Evolutionary conservation across 768 basidiomycete species (phyloP), one percentile per base, ranked within the genome.

Genomic region (Auricularia sp.): DNA sequence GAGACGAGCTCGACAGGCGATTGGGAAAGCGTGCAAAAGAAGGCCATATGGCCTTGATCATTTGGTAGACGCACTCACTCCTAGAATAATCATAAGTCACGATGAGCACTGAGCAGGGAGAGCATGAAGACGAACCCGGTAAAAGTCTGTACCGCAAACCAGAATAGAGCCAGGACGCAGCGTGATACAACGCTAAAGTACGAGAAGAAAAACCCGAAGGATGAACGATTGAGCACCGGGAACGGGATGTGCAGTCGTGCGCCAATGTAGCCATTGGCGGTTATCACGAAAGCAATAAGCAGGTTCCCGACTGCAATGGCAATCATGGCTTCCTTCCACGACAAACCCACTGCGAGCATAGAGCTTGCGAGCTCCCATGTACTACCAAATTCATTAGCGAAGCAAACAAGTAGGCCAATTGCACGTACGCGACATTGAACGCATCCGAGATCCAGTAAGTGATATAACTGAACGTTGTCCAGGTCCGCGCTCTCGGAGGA

Each of bases 131-230:
- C 29, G 56, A 34, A 14, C 16, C 51, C 64, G 42, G 56, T 66
- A n/a, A 67, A 70, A 67, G 64, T 68, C 79, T 87, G 87, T 18
- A 89, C 81, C 5, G 84, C 85, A 65, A 89, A 89, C 89, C 91
- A 93, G 73, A 92, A 89, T 81, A 91, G 83, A 43, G 88, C 80
- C 29, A 93, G 81, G 21, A 91, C 75, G 54, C 86, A 81, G 23
- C 91, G 83, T 68, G 88, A 90, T 65, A 93, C 72, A 58, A 94
- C 88, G 65, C 84, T 85, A 73, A 93, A 93, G 75, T 91, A 93
- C 71, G 90, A 89, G 69, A 93, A 83, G 85, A 88, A 93, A 76
- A 92, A 93, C 1, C 93, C 92, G 68, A 93, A 90, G 0, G 88
- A 91, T 1, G 91, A 91, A 16, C 92, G 80, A 68, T 87, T 90